A percentile compares a stretch with the other conserved stretches of the same genome.
phyloP scores from a whole-genome alignment of 306 rosid genomes.

The Corylus avellana region DNA sequence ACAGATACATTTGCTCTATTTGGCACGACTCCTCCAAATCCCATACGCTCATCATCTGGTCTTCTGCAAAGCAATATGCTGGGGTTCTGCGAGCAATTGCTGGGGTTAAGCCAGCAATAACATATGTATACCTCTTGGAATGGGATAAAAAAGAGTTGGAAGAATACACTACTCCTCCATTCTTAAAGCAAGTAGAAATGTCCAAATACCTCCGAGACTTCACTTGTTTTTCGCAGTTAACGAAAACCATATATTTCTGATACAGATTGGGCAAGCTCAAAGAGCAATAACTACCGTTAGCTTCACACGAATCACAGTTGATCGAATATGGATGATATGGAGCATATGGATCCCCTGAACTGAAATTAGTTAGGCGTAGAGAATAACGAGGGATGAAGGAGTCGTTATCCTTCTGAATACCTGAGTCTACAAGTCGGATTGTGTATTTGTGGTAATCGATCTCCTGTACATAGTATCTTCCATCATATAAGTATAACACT shows the following conservation, averaged over 20 bases:
- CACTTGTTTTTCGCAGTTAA: background rate
- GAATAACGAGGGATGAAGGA: constrained; percentile 17
- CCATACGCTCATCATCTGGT: background rate
- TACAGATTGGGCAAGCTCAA: too few species aligned
- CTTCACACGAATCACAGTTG: too few species aligned
- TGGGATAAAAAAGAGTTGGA: background rate
- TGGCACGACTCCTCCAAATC: background rate
- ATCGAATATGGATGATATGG: accelerated
- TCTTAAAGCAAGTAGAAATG: background rate
- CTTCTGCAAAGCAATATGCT: too few species aligned
- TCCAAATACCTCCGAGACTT: background rate
- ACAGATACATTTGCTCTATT: background rate
- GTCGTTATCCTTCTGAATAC: background rate
- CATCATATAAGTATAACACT: background rate
- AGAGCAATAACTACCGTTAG: too few species aligned
- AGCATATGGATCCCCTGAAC: background rate
- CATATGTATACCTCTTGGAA: background rate
- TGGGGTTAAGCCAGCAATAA: too few species aligned
- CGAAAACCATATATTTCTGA: background rate
- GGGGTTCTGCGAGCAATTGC: too few species aligned
- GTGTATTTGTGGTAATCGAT: constrained; percentile 20
- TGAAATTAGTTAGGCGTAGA: background rate
- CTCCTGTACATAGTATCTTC: background rate
- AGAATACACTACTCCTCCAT: too few species aligned
- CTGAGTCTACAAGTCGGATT: constrained; percentile 20